A percentile compares a stretch with the other conserved stretches of the same genome.
Conservation (phyloP, 2,329 filamentous ascomycete genomes). For the Phyllosticta paracitricarpa region DNA sequence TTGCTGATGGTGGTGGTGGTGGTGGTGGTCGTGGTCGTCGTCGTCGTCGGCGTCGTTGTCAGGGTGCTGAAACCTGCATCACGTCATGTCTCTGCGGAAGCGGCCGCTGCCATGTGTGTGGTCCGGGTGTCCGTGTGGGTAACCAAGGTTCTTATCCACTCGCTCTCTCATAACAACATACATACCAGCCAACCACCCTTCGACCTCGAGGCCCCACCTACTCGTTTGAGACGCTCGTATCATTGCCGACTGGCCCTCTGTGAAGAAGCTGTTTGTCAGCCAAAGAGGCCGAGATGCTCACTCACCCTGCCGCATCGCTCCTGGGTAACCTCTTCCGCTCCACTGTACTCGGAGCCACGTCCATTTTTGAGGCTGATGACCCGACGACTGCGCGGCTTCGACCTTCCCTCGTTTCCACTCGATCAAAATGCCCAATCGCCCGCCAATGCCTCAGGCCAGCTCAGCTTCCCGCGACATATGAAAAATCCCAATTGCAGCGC, state of each 20-base stretch:
- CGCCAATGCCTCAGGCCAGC: not conserved
- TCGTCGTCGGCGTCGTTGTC: not conserved
- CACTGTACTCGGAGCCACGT: not conserved
- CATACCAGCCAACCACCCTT: not conserved
- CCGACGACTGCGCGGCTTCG: not conserved
- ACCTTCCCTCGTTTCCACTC: not conserved
- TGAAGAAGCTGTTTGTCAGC: slow-evolving; percentile 1
- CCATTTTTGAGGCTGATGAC: slow-evolving; percentile 5
- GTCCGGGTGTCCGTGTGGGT: too few relatives aligned
- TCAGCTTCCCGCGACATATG: not conserved
- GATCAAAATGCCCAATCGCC: not conserved
- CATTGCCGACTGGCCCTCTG: slow-evolving; percentile 4
- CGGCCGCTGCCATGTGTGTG: not conserved
- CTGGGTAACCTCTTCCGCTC: not conserved
- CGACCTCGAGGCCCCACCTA: slow-evolving; percentile 7
- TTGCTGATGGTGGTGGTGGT: not conserved
- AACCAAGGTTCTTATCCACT: too few relatives aligned
- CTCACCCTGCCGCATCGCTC: not conserved
- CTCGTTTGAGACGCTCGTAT: slow-evolving; percentile 7
- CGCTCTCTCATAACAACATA: too few relatives aligned
- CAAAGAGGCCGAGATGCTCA: not conserved
- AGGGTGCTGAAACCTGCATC: not conserved
- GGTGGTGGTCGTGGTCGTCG: not conserved
- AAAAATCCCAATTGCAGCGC: not conserved
- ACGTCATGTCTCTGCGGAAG: not conserved